Evolutionary conservation across 169 alveolate genomes (phyloP).

Genomic region (Cryptosporidium parvum): DNA sequence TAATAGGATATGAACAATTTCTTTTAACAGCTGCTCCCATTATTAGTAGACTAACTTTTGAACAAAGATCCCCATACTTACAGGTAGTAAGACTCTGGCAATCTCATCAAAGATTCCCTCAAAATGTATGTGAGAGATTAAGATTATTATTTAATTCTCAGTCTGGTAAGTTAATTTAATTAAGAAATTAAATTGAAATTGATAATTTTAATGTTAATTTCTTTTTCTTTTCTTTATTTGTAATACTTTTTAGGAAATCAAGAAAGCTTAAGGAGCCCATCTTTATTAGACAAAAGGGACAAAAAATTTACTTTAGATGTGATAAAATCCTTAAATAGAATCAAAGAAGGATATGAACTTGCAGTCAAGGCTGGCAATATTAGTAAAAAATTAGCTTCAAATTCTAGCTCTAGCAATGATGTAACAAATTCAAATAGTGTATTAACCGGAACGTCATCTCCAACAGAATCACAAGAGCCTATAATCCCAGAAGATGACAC

Average conservation of each 20-base stretch:
- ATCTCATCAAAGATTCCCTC: constrained; percentile 46
- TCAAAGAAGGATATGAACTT: constrained; percentile 44
- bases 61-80: constrained; percentile 58
- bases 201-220: too few species aligned
- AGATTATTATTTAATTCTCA: constrained; percentile 51
- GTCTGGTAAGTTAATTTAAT: constrained; percentile 35
- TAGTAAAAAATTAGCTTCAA: not conserved
- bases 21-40: constrained; percentile 71
- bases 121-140: constrained; percentile 60
- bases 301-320: constrained; percentile 30
- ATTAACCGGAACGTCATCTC: not conserved
- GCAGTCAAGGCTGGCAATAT: constrained; percentile 7
- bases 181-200: too few species aligned
- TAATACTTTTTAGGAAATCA: constrained; percentile 27
- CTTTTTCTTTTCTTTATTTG: not conserved
- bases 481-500: not conserved
- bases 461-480: not conserved
- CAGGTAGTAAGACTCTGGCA: constrained; percentile 72
- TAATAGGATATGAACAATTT: constrained; percentile 72
- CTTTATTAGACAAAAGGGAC: constrained; percentile 26
- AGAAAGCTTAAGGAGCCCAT: constrained; percentile 11
- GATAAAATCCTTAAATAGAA: constrained; percentile 41
- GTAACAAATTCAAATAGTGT: not conserved
- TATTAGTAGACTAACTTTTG: constrained; percentile 38
- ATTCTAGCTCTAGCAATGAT: not conserved